Evolutionary conservation across 768 basidiomycete species (phyloP).

Genomic region (Panellus pusillus): DNA sequence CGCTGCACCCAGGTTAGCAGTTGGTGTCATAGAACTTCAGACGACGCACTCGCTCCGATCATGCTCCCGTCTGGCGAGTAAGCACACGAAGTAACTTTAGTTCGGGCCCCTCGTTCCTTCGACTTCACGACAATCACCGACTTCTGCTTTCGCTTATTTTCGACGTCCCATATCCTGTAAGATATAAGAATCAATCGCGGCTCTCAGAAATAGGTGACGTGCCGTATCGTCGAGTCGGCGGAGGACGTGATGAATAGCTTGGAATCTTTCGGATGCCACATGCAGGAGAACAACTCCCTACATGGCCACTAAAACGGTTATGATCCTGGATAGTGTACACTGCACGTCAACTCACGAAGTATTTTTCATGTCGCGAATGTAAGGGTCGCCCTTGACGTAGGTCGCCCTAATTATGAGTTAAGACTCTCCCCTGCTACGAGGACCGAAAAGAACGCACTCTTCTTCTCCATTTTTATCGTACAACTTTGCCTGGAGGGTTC

Average conservation of each 20-base stretch:
- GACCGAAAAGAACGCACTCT: slow-evolving; percentile 55
- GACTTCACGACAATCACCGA: slow-evolving; percentile 95
- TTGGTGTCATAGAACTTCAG: slow-evolving; percentile 4
- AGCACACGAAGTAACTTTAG: slow-evolving; percentile 83
- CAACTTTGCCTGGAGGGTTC: slow-evolving; percentile 83
- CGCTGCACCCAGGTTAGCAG: slow-evolving; percentile 43
- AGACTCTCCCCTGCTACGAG: slow-evolving; percentile 37
- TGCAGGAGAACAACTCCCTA: slow-evolving; percentile 87
- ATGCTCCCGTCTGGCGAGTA: slow-evolving; percentile 89
- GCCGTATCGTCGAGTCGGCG: slow-evolving; percentile 96
- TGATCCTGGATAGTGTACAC: slow-evolving; percentile 9
- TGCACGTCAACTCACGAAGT: slow-evolving; percentile 69
- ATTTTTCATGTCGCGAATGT: slow-evolving; percentile 98
- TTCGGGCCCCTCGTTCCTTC: slow-evolving; percentile 91
- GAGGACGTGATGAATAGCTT: slow-evolving; percentile 88
- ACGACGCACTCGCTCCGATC: slow-evolving; percentile 77
- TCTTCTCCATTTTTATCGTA: slow-evolving; percentile 94
- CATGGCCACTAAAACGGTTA: slow-evolving; percentile 73
- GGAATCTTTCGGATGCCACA: slow-evolving; percentile 90
- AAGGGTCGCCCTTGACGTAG: slow-evolving; percentile 93
- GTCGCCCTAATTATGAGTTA: slow-evolving; percentile 64
- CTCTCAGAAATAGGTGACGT: slow-evolving; percentile 23
- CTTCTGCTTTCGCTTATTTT: slow-evolving; percentile 92
- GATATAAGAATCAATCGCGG: not conserved
- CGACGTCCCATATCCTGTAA: slow-evolving; percentile 90